Conservation (phyloP, 768 basidiomycete species). For the Melanogaster broomeanus region DNA sequence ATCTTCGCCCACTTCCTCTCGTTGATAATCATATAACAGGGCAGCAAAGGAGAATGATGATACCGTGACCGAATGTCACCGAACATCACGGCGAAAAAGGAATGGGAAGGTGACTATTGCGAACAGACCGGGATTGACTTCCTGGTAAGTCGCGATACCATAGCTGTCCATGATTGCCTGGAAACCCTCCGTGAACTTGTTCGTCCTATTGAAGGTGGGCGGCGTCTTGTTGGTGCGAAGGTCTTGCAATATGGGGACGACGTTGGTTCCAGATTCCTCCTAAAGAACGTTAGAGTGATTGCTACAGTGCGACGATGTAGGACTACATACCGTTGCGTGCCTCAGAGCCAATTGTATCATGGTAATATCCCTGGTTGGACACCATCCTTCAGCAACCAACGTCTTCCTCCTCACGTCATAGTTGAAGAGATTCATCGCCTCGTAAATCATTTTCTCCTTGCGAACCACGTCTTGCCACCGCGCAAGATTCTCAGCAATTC, state of each 20-base stretch:
- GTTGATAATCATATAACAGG: slow-evolving; percentile 79
- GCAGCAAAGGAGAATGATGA: slow-evolving; percentile 79
- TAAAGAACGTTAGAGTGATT: slow-evolving; percentile 15
- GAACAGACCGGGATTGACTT: slow-evolving; percentile 95
- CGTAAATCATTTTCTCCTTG: slow-evolving; percentile 96
- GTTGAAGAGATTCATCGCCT: slow-evolving; percentile 93
- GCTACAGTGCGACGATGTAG: background rate
- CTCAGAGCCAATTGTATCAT: slow-evolving; percentile 85
- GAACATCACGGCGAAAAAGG: slow-evolving; percentile 99
- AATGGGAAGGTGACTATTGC: slow-evolving; percentile 95
- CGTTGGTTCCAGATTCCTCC: slow-evolving; percentile 90
- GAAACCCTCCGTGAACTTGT: slow-evolving; percentile 96
- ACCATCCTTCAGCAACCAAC: slow-evolving; percentile 96
- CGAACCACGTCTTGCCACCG: slow-evolving; percentile 93
- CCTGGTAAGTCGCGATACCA: slow-evolving; percentile 92
- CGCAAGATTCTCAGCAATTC: slow-evolving; percentile 79
- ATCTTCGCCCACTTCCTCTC: slow-evolving; percentile 78
- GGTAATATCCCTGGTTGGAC: slow-evolving; percentile 88
- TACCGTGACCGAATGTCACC: slow-evolving; percentile 97
- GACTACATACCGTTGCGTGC: slow-evolving; percentile 71
- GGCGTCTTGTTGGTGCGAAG: slow-evolving; percentile 88
- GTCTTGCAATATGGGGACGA: slow-evolving; percentile 92
- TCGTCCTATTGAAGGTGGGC: slow-evolving; percentile 92
- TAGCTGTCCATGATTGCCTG: slow-evolving; percentile 99
- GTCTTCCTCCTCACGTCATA: slow-evolving; percentile 95